Evolutionary conservation across 2,329 filamentous ascomycete species (phyloP).

Genomic region (Neurospora sp.): DNA sequence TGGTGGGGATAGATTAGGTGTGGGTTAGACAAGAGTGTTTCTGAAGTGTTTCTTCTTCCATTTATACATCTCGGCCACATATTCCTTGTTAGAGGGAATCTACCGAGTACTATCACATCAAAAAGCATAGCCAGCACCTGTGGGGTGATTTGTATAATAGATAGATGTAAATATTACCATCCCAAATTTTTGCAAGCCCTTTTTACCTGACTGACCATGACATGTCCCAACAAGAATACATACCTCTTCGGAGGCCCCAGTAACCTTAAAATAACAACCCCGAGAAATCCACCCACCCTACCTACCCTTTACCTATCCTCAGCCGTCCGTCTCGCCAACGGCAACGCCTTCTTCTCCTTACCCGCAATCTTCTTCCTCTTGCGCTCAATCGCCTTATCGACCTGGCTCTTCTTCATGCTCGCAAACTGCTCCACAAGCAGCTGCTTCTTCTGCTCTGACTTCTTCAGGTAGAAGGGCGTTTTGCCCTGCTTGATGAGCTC

Average conservation of each 20-base stretch:
- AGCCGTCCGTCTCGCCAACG: conserved; percentile 37
- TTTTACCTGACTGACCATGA: not conserved
- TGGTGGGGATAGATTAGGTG: not conserved
- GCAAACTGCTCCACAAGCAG: conserved; percentile 70
- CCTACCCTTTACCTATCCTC: conserved; percentile 8
- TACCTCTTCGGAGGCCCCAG: too few relatives aligned
- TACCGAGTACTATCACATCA: too few relatives aligned
- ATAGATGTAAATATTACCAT: not conserved
- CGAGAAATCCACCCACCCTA: too few relatives aligned
- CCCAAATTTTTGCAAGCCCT: not conserved
- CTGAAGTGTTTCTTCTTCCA: not conserved
- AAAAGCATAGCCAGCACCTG: too few relatives aligned
- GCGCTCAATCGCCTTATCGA: conserved; percentile 75
- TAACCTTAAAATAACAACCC: too few relatives aligned
- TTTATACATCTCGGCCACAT: too few relatives aligned
- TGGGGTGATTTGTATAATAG: not conserved
- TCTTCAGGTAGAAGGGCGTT: conserved; percentile 88
- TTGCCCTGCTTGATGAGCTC: conserved; percentile 80
- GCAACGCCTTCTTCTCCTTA: conserved; percentile 75
- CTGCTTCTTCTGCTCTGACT: conserved; percentile 81
- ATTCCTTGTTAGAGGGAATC: too few relatives aligned
- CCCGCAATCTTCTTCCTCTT: conserved; percentile 79
- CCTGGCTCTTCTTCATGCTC: conserved; percentile 74
- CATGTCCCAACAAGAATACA: too few relatives aligned
- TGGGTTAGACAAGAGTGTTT: not conserved